Conservation (phyloP, 1,139 yeast genomes). For the Blastobotrys persicus region DNA sequence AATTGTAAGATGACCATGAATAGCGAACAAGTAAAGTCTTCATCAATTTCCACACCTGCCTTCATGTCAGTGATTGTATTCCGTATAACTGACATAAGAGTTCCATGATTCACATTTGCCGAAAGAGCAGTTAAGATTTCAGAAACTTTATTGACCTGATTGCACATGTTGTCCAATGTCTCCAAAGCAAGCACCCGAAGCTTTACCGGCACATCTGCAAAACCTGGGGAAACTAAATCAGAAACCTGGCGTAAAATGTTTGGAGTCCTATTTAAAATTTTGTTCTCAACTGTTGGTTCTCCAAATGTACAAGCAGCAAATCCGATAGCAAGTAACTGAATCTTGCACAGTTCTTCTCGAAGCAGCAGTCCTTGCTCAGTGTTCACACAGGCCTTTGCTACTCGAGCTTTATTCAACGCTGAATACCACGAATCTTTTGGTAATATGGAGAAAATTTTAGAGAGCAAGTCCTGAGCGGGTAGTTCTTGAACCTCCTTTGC, state of each 20-base stretch:
- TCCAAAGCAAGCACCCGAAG: slow-evolving; percentile 61
- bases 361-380: slow-evolving; percentile 53
- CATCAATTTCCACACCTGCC: slow-evolving; percentile 39
- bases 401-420: slow-evolving; percentile 59
- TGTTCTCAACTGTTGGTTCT: slow-evolving; percentile 53
- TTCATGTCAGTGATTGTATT: slow-evolving; percentile 52
- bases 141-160: slow-evolving; percentile 67
- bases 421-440: slow-evolving; percentile 66
- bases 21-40: slow-evolving; percentile 30
- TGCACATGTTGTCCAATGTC: slow-evolving; percentile 69
- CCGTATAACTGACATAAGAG: slow-evolving; percentile 69
- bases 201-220: slow-evolving; percentile 45
- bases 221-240: slow-evolving; percentile 64
- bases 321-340: slow-evolving; percentile 68
- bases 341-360: slow-evolving; percentile 58
- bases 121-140: slow-evolving; percentile 80
- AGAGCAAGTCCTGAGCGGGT: slow-evolving; percentile 58
- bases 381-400: slow-evolving; percentile 69
- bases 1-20: slow-evolving; percentile 32
- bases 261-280: slow-evolving; percentile 73
- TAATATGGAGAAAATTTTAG: slow-evolving; percentile 54
- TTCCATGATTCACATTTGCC: slow-evolving; percentile 89
- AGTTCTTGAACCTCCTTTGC: slow-evolving; percentile 29
- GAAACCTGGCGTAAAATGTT: slow-evolving; percentile 68
- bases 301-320: slow-evolving; percentile 52